Base-by-base conservation (phyloP, 1,139 yeast species). In the Kazachstania sp. region DNA sequence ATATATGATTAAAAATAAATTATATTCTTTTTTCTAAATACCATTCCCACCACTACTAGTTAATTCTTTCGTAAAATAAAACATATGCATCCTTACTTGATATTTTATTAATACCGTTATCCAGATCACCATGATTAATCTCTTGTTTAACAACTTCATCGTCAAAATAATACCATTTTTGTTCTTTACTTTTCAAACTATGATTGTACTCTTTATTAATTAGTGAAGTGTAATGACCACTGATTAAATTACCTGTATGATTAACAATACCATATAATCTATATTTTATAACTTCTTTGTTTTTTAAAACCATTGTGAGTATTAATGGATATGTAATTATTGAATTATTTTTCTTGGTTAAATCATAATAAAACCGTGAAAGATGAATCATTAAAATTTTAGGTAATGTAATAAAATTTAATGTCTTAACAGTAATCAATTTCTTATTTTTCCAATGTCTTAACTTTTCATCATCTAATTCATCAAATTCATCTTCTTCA, bases 221-320 rank as follows among this genome's bases (percentile, higher is more conserved):
- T 48, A 78, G 68, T 0, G 88, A 68, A 1, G 88, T 83, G 59
- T 84, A 84, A 63, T 84, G 94, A 0, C 94, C 94, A 49, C 83
- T 78, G 52, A 79, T 78, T 50, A 83, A 67, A 49, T 77, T 80
- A 9, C 94, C 94, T 54, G 71, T 77, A 60, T 84, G 94, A 55
- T 83, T 81, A 15, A 83, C 79, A 35, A 82, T 69, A 1, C 86
- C 87, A 48, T 72, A 71, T 34, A 83, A 64, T 52, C 71, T 73
- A 61, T 83, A 84, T 23, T 70, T 70, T 41, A 69, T 64, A 4
- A 69, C 68, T 32, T 68, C 66, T 39, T 71, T 73, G 40, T 71
- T 69, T 44, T 65, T 64, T 35, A 69, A 63, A 28, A 63, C 60
- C 47, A 77, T 77, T 49, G 74, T 74, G 52, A 80, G 70, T 16